Base-by-base conservation (phyloP, 768 basidiomycete species). In the Amanita rubescens region DNA sequence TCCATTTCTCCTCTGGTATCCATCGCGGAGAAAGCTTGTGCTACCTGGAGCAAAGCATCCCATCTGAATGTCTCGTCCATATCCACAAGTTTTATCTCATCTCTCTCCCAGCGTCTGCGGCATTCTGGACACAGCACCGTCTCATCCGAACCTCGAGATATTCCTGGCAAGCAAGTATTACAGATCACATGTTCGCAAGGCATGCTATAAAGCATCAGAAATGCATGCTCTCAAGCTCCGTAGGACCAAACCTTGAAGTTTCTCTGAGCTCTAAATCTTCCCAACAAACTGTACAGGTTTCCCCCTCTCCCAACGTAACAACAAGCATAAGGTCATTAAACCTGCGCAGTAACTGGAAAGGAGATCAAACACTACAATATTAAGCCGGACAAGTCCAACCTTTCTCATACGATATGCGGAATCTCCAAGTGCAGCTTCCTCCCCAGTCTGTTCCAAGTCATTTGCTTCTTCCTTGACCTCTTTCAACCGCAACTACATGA, bases 101-200 rank as follows among this genome's bases (percentile, higher is more conserved):
- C 71, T 44, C 66, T 50, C 1, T 53, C 20, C 19, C 62, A 62
- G 14, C 32, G 25, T 46, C 50, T 20, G 17, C 75, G 66, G 54
- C 77, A 78, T 12, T 57, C 43, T 5, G 75, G 73, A 47, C 76
- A 78, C 19, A 49, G 45, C 15, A 74, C 60, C 0, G 49, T 61
- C 38, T 71, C 71, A 43, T 65, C 54, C 55, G 62, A 59, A 19
- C 60, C 64, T 57, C 56, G 62, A 9, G 62, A 56, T 19, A 74
- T 57, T 32, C 62, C 30, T 8, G 64, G 58, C 15, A 74, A 55
- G 52, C 75, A 77, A 5, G 53, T 59, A 44, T 71, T 58, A 58
- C 77, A 78, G 34, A 74, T 59, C 7, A 70, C 57, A 58, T 79
- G 78, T 41, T 75, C 63, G 60, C 78, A 78, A 5, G 64, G 59